These are phyloP conservation scores for Nitzschia putrida DNA, from an alignment of 108 stramenopile genomes.

Conservation along the genomic window DNA sequence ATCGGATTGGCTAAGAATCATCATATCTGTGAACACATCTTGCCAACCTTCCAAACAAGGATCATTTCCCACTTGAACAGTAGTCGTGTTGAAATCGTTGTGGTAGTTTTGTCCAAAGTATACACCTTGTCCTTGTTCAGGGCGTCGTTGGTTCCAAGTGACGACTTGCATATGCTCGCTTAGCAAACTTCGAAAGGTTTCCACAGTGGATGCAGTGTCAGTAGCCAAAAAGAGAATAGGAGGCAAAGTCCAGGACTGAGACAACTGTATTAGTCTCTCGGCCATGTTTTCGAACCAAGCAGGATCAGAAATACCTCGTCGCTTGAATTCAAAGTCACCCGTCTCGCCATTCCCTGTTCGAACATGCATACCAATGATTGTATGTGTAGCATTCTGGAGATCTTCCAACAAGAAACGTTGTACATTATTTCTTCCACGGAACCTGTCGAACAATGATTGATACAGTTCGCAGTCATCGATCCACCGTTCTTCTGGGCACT, in stretches of 20 bases:
- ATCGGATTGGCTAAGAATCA: slow-evolving; percentile 47
- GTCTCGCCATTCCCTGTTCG: slow-evolving; percentile 62
- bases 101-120: slow-evolving; percentile 21
- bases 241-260: slow-evolving; percentile 1
- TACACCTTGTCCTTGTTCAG: slow-evolving; percentile 28
- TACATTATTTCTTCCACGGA: slow-evolving; percentile 33
- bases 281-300: slow-evolving; percentile 17
- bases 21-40: slow-evolving; percentile 42
- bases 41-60: slow-evolving; percentile 32
- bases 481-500: slow-evolving; percentile 18
- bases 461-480: slow-evolving; percentile 40
- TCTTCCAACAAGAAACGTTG: slow-evolving; percentile 14
- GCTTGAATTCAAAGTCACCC: slow-evolving; percentile 37
- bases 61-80: slow-evolving; percentile 1
- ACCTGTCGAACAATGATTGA: slow-evolving; percentile 25
- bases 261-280: neutral
- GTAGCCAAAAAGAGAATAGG: slow-evolving; percentile 60
- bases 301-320: slow-evolving; percentile 27
- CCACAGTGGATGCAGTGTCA: slow-evolving; percentile 44
- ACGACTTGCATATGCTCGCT: slow-evolving; percentile 17
- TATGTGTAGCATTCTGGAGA: slow-evolving; percentile 29
- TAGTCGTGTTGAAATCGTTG: neutral
- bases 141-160: slow-evolving; percentile 19
- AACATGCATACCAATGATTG: slow-evolving; percentile 63
- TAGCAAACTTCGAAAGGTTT: slow-evolving; percentile 14